A percentile compares a stretch with the other conserved stretches of the same genome.
These are phyloP conservation scores for Fusarium nodosum DNA, from an alignment of 2,329 filamentous ascomycete species.

Conservation along the genomic window DNA sequence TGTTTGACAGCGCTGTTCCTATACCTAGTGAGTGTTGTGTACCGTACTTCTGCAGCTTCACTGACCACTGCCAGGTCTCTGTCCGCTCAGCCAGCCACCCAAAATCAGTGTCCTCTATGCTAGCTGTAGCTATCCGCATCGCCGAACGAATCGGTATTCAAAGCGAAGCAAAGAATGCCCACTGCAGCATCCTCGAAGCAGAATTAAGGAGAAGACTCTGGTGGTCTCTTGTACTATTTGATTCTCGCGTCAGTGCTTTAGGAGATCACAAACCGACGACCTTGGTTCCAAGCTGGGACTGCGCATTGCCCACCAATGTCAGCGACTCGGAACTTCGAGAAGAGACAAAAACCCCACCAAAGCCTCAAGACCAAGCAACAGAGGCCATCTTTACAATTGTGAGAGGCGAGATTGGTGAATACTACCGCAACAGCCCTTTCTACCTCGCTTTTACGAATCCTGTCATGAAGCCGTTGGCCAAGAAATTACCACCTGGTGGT, in stretches of 20 bases:
- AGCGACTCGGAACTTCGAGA: slow-evolving; percentile 62
- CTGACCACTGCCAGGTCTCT: slow-evolving; percentile 59
- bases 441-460: slow-evolving; percentile 56
- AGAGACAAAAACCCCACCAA: slow-evolving; percentile 56
- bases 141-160: slow-evolving; percentile 70
- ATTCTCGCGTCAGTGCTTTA: slow-evolving; percentile 68
- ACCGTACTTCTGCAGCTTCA: not conserved
- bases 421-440: slow-evolving; percentile 52
- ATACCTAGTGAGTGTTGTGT: slow-evolving; percentile 62
- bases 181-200: slow-evolving; percentile 60
- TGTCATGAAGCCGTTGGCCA: slow-evolving; percentile 48
- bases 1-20: slow-evolving; percentile 69
- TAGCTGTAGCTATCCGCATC: slow-evolving; percentile 68
- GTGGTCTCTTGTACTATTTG: slow-evolving; percentile 72
- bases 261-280: slow-evolving; percentile 53
- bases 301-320: slow-evolving; percentile 59
- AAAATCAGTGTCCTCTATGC: slow-evolving; percentile 64
- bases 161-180: slow-evolving; percentile 56
- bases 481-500: slow-evolving; percentile 37
- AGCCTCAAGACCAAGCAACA: slow-evolving; percentile 50
- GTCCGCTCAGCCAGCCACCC: slow-evolving; percentile 60
- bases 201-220: slow-evolving; percentile 73
- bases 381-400: slow-evolving; percentile 60
- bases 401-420: slow-evolving; percentile 58
- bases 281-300: slow-evolving; percentile 58